Percentiles rank a stretch among this genome's conserved stretches.
Conservation (phyloP, 2,329 filamentous ascomycete genomes). For the Sclerotiophoma versabilis region DNA sequence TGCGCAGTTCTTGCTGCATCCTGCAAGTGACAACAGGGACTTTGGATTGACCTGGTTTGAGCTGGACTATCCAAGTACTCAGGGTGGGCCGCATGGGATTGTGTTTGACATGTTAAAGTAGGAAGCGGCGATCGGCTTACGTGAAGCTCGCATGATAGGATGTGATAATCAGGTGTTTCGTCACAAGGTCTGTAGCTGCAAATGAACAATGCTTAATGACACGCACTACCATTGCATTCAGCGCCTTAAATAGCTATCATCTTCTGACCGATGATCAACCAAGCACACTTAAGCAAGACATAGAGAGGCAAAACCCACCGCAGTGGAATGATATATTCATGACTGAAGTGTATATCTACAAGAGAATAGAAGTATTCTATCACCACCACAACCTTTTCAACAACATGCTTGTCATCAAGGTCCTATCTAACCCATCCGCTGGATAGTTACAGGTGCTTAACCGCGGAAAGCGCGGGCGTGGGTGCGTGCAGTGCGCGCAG, state of each 20-base stretch:
- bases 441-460: too few relatives aligned
- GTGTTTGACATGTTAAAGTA: slow-evolving; percentile 38
- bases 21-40: slow-evolving; percentile 19
- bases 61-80: slow-evolving; percentile 27
- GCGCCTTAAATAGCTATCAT: too few relatives aligned
- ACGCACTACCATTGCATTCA: too few relatives aligned
- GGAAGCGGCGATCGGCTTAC: too few relatives aligned
- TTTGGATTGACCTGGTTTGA: slow-evolving; percentile 42
- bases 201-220: too few relatives aligned
- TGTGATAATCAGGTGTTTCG: too few relatives aligned
- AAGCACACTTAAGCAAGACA: background rate
- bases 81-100: slow-evolving; percentile 39
- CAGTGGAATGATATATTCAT: slow-evolving; percentile 27
- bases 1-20: slow-evolving; percentile 40
- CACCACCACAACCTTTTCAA: background rate
- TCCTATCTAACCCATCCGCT: background rate
- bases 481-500: slow-evolving; percentile 29
- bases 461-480: slow-evolving; percentile 41
- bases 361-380: slow-evolving; percentile 31
- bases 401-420: background rate
- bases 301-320: background rate
- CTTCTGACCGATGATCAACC: too few relatives aligned
- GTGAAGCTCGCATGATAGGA: too few relatives aligned
- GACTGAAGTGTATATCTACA: slow-evolving; percentile 41
- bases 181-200: too few relatives aligned